Evolutionary conservation across 768 basidiomycete species (phyloP).

Genomic region (Tephrocybe sp.): DNA sequence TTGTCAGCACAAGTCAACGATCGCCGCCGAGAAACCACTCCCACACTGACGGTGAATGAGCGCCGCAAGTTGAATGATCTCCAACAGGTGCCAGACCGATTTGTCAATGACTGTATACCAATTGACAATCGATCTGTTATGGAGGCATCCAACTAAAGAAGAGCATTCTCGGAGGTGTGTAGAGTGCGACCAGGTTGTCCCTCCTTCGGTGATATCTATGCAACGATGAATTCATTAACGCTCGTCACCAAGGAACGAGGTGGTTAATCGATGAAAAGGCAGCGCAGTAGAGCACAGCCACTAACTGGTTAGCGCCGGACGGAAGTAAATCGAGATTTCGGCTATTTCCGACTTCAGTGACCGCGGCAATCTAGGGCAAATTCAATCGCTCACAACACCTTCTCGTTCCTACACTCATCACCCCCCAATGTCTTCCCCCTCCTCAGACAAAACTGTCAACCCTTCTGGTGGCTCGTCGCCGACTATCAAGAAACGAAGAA

Average conservation of each 20-base stretch:
- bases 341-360: slow-evolving; percentile 16
- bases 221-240: background rate
- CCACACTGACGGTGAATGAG: slow-evolving; percentile 4
- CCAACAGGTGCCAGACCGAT: slow-evolving; percentile 8
- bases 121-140: background rate
- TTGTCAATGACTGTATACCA: slow-evolving; percentile 9
- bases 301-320: slow-evolving; percentile 4
- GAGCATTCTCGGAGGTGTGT: background rate
- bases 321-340: slow-evolving; percentile 20
- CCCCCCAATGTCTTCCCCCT: slow-evolving; percentile 34
- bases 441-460: slow-evolving; percentile 28
- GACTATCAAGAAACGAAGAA: slow-evolving; percentile 56
- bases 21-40: slow-evolving; percentile 6
- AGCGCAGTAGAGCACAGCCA: slow-evolving; percentile 12
- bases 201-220: too few species aligned
- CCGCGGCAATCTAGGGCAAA: slow-evolving; percentile 16
- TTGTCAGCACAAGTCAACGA: slow-evolving; percentile 4
- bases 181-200: too few species aligned
- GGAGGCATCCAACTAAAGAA: too few species aligned
- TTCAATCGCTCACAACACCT: slow-evolving; percentile 2
- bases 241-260: background rate
- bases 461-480: slow-evolving; percentile 20
- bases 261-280: background rate
- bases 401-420: slow-evolving; percentile 23
- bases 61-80: background rate